Evolutionary conservation across 1,284 basidiomycete genomes (phyloP).

Genomic region (Volvariella volvacea): DNA sequence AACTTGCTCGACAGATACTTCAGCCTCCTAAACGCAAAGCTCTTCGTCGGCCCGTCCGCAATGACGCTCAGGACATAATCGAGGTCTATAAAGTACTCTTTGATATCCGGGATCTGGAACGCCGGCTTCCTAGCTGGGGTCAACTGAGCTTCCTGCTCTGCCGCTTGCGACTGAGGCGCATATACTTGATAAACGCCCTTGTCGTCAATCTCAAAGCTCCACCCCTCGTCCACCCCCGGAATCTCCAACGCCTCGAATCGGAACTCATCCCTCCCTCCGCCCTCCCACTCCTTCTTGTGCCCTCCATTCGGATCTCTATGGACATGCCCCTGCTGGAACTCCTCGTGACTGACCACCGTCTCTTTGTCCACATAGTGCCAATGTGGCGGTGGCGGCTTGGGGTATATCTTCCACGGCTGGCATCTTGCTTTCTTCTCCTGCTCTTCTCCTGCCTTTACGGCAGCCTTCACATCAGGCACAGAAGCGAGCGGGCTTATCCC

Average conservation of each 20-base stretch:
- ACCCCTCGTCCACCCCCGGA: slow-evolving; percentile 48
- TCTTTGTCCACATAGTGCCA: slow-evolving; percentile 78
- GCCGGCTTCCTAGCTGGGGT: slow-evolving; percentile 49
- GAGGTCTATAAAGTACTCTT: slow-evolving; percentile 96
- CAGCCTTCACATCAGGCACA: no score
- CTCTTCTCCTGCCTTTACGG: no score
- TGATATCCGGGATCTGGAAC: slow-evolving; percentile 79
- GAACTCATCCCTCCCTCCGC: slow-evolving; percentile 47
- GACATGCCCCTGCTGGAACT: neutral
- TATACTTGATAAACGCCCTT: slow-evolving; percentile 88
- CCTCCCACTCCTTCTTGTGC: no score
- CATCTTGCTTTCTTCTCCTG: slow-evolving; percentile 16
- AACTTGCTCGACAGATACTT: slow-evolving; percentile 96
- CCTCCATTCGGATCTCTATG: neutral
- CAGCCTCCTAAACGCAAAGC: slow-evolving; percentile 89
- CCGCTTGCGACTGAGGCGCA: slow-evolving; percentile 15
- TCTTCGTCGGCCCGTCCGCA: slow-evolving; percentile 92
- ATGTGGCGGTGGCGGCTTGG: slow-evolving; percentile 85
- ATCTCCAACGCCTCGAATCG: slow-evolving; percentile 64
- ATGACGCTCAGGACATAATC: slow-evolving; percentile 86
- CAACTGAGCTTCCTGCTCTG: slow-evolving; percentile 6
- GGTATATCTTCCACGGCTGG: slow-evolving; percentile 81
- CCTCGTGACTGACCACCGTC: slow-evolving; percentile 32
- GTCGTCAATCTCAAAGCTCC: slow-evolving; percentile 72
- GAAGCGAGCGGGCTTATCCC: slow-evolving; percentile 13